These are phyloP conservation scores for Backusella liffmaniae DNA, from an alignment of 192 early-diverging fungal genomes.

Conservation along the genomic window DNA sequence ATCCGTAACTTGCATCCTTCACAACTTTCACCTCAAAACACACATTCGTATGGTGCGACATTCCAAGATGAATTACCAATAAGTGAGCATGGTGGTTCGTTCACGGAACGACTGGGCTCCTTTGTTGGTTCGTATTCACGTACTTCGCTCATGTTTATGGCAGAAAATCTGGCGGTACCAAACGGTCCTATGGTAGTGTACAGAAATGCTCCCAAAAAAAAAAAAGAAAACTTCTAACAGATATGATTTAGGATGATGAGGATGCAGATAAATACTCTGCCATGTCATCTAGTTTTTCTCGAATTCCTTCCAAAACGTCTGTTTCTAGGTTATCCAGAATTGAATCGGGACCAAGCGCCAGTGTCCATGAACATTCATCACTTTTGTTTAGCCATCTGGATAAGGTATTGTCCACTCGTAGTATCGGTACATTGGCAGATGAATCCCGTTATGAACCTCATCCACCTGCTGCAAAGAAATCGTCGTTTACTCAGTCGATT, in stretches of 20 bases:
- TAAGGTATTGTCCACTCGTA: slow-evolving; percentile 27
- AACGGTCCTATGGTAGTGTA: slow-evolving; percentile 5
- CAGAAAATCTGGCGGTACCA: slow-evolving; percentile 35
- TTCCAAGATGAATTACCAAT: neutral
- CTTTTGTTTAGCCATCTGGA: slow-evolving; percentile 29
- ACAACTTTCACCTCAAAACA: slow-evolving; percentile 15
- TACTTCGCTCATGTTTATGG: slow-evolving; percentile 39
- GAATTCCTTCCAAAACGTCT: slow-evolving; percentile 12
- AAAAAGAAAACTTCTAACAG: too few species aligned
- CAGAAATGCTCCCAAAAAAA: too few species aligned
- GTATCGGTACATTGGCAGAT: slow-evolving; percentile 33
- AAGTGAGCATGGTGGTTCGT: neutral
- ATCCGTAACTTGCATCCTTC: slow-evolving; percentile 26
- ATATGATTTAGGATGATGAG: neutral
- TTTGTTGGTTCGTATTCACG: slow-evolving; percentile 40
- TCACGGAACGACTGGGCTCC: slow-evolving; percentile 30
- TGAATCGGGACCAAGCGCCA: neutral
- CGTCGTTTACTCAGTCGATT: slow-evolving; percentile 45
- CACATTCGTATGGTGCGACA: slow-evolving; percentile 8
- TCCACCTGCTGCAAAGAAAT: slow-evolving; percentile 24
- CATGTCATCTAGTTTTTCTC: slow-evolving; percentile 9
- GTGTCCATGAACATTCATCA: slow-evolving; percentile 6
- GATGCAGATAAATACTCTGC: slow-evolving; percentile 11
- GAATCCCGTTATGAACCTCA: slow-evolving; percentile 30
- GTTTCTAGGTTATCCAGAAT: neutral